phyloP scores from a whole-genome alignment of 2,329 filamentous ascomycete species.

The Calonectria crousiana region DNA sequence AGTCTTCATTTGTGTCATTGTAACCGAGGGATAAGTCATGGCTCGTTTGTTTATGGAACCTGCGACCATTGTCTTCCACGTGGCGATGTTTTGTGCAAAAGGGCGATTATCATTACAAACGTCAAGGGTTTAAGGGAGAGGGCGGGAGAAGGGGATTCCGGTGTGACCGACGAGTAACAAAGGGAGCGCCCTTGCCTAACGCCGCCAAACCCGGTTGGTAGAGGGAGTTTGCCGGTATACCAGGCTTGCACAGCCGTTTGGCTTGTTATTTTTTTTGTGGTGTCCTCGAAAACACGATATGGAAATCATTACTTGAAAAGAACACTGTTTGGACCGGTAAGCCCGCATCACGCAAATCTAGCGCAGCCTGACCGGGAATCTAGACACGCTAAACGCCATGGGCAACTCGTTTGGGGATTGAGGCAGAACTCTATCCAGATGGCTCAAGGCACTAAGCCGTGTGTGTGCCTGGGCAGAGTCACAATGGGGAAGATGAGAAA shows the following conservation, averaged over 20 bases:
- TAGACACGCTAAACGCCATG: slow-evolving; percentile 8
- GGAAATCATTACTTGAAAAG: slow-evolving; percentile 2
- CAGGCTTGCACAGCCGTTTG: not conserved
- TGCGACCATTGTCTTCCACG: not conserved
- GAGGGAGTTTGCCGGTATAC: not conserved
- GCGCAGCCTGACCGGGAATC: slow-evolving; percentile 24
- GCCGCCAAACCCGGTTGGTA: not conserved
- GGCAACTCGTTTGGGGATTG: slow-evolving; percentile 34
- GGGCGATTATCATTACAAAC: not conserved
- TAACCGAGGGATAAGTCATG: not conserved
- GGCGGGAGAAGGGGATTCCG: slow-evolving; percentile 1
- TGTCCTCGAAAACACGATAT: not conserved
- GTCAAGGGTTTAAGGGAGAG: not conserved
- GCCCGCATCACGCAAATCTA: not conserved
- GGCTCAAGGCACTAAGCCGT: slow-evolving; percentile 31
- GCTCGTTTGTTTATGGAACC: not conserved
- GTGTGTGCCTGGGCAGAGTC: slow-evolving; percentile 18
- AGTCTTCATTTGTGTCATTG: not conserved
- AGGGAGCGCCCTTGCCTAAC: not conserved
- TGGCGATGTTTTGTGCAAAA: not conserved
- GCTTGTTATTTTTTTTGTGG: not conserved
- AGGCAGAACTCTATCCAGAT: slow-evolving; percentile 38
- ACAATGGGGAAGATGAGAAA: slow-evolving; percentile 15
- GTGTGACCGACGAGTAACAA: not conserved
- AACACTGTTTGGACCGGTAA: not conserved